Evolutionary conservation across 805 yeast species (phyloP).

Genomic region (Jamesozyma piceae): DNA sequence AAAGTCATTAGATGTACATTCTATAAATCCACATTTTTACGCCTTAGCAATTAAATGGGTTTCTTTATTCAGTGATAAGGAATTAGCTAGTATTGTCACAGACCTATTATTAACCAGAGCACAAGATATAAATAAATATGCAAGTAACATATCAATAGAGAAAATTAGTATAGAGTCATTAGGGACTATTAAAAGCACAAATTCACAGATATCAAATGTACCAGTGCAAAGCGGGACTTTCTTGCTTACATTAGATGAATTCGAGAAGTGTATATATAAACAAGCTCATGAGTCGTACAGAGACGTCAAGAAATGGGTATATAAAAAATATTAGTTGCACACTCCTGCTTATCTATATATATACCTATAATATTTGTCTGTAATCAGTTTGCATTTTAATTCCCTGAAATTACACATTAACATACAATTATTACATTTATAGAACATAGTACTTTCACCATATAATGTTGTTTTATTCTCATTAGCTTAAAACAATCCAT

Average conservation of each 20-base stretch:
- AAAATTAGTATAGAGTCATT: constrained; percentile 1
- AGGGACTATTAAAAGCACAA: background rate
- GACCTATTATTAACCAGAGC: constrained; percentile 57
- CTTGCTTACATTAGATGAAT: constrained; percentile 61
- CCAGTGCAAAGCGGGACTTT: constrained; percentile 30
- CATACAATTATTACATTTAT: background rate
- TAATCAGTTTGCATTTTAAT: background rate
- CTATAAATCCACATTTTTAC: constrained; percentile 59
- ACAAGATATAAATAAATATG: constrained; percentile 61
- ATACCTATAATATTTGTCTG: background rate
- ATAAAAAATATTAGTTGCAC: background rate
- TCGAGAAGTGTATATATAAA: constrained; percentile 54
- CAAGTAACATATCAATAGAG: constrained; percentile 27
- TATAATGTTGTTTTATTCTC: too few species aligned
- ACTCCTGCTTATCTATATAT: background rate
- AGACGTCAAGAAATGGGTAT: constrained; percentile 37
- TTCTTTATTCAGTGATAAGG: constrained; percentile 54
- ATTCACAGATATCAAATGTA: background rate
- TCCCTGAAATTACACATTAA: background rate
- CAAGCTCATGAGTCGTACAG: constrained; percentile 43
- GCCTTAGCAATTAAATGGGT: constrained; percentile 71
- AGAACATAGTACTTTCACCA: background rate
- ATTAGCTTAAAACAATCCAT: constrained; percentile 13
- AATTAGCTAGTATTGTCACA: constrained; percentile 42
- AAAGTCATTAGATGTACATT: constrained; percentile 52